Evolutionary conservation across 169 alveolate genomes (phyloP), one percentile per base, ranked within the genome.

Genomic region (Blepharisma undulans): DNA sequence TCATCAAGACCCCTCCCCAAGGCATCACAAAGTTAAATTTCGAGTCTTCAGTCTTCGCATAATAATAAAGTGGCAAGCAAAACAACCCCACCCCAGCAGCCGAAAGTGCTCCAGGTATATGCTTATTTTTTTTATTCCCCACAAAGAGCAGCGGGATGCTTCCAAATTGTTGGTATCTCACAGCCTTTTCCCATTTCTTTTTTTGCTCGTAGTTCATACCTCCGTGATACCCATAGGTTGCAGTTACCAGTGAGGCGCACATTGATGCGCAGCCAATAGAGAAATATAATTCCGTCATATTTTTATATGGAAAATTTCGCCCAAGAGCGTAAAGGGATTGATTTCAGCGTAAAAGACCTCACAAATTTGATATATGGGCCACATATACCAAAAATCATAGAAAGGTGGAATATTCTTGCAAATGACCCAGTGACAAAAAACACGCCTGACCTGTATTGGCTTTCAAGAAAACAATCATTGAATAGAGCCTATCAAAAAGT

Each of bases 181-280:
- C 89, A 4, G 89, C 74, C 22, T 36, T 82, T 0, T 82, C 34
- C 89, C 89, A 82, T 21, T 48, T 22, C 60, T 36, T 22, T 30
- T 82, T 32, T 59, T 48, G 89, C 25, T 82, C 89, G 22, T 82
- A 82, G 29, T 22, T 30, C 25, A 82, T 21, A 27, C 89, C 89
- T 22, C 89, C 89, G n/a, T 82, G 89, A 30, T 82, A 60, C 77
- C 89, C 89, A 82, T 48, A 82, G 7, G 48, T 82, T 30, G 30
- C 22, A 1, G 76, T 22, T 5, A 33, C 27, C 25, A 82, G 8
- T 36, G 89, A 34, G 29, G 78, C 25, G 74, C 78, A 34, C 89
- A 82, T 82, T 22, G 71, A 25, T 5, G 27, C 8, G 21, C 89
- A 82, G 25, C 89, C 89, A 8, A 82, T 8, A 6, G 89, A 16